These are phyloP conservation scores for Phytophthora aleatoria DNA, from an alignment of 352 stramenopile genomes.

Conservation along the genomic window DNA sequence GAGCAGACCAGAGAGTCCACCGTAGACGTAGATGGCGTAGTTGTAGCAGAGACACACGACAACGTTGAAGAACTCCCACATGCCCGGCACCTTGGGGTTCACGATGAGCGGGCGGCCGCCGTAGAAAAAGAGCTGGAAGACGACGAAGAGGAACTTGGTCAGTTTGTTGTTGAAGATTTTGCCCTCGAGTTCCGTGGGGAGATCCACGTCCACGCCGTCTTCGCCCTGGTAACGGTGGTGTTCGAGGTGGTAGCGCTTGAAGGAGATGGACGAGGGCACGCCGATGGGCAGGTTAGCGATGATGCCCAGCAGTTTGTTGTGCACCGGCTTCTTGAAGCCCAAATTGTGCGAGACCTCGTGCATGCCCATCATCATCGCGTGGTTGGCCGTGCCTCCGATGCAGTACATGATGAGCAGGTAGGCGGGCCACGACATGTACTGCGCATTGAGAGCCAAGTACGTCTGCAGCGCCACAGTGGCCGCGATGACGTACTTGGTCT, in stretches of 20 bases:
- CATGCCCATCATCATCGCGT: slow-evolving; percentile 95
- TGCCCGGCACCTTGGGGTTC: slow-evolving; percentile 87
- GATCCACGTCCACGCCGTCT: slow-evolving; percentile 93
- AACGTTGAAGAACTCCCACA: slow-evolving; percentile 92
- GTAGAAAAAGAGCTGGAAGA: slow-evolving; percentile 95
- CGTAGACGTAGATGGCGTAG: slow-evolving; percentile 75
- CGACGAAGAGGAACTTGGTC: slow-evolving; percentile 92
- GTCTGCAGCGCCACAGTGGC: slow-evolving; percentile 84
- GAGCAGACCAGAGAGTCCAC: slow-evolving; percentile 80
- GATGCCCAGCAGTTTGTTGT: slow-evolving; percentile 93
- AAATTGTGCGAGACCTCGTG: slow-evolving; percentile 97
- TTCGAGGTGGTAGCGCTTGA: slow-evolving; percentile 98
- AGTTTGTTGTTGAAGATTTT: slow-evolving; percentile 88
- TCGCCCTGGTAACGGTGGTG: slow-evolving; percentile 97
- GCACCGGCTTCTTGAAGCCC: slow-evolving; percentile 89
- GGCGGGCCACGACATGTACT: slow-evolving; percentile 65
- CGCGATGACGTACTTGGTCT: slow-evolving; percentile 88
- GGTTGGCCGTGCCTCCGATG: slow-evolving; percentile 92
- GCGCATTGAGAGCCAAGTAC: slow-evolving; percentile 70
- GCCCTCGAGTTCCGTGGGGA: slow-evolving; percentile 92
- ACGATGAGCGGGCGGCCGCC: slow-evolving; percentile 91
- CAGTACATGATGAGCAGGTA: slow-evolving; percentile 80
- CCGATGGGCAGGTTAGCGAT: slow-evolving; percentile 94
- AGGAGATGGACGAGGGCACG: slow-evolving; percentile 91
- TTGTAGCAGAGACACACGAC: slow-evolving; percentile 86